These are phyloP conservation scores for Typha latifolia DNA, from an alignment of 176 grass and related monocot species.

Conservation along the genomic window DNA sequence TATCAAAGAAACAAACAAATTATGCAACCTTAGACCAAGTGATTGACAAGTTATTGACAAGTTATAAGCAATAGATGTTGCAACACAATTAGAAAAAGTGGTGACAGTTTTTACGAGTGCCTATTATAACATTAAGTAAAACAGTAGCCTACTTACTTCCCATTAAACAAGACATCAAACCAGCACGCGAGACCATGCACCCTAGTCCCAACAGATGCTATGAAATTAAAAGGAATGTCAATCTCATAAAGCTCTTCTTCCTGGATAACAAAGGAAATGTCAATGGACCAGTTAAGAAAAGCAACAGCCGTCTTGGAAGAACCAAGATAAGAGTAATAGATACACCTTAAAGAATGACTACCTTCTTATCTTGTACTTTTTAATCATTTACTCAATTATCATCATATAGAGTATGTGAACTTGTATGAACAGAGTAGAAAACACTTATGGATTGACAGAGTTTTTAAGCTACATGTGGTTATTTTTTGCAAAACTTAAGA, in stretches of 20 bases:
- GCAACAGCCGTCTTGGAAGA: neutral
- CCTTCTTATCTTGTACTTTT: neutral
- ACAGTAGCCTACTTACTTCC: constrained; percentile 40
- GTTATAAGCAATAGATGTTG: neutral
- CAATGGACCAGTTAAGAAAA: constrained; percentile 4
- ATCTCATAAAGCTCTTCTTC: constrained; percentile 97
- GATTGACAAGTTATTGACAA: neutral
- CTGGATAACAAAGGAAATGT: constrained; percentile 36
- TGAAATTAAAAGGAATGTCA: constrained; percentile 85
- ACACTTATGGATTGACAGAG: no score
- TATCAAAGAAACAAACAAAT: no score
- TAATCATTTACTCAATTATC: neutral
- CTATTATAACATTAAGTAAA: neutral
- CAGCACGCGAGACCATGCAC: constrained; percentile 97
- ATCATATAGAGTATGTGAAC: neutral
- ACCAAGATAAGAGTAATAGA: neutral
- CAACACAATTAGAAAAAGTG: neutral
- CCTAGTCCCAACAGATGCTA: constrained; percentile 77
- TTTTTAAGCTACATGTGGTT: no score
- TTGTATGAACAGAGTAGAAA: no score
- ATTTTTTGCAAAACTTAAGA: no score
- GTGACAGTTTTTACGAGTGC: neutral
- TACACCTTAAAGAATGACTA: neutral
- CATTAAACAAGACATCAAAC: constrained; percentile 97
- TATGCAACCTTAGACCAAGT: neutral